phyloP scores from a whole-genome alignment of 352 stramenopile genomes.

The Phytophthora syringae region DNA sequence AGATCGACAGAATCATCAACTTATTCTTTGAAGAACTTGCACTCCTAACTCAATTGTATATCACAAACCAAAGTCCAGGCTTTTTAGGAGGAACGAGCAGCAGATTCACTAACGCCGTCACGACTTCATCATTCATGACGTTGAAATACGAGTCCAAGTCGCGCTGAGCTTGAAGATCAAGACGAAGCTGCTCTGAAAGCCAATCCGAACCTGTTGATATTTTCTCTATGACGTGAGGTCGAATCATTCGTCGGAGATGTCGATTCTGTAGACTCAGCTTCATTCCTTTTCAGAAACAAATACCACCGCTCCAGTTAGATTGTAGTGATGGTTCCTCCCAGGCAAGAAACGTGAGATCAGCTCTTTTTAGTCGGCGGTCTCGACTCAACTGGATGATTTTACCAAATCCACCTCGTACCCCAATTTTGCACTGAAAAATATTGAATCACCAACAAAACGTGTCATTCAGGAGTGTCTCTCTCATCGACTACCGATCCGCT shows the following conservation, averaged over 20 bases:
- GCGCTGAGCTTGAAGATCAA: conserved; percentile 33
- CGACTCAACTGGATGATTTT: too few relatives aligned
- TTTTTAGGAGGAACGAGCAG: conserved; percentile 47
- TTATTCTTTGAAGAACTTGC: neutral
- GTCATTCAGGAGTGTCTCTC: too few relatives aligned
- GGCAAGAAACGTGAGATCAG: conserved; percentile 49
- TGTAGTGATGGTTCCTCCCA: conserved; percentile 43
- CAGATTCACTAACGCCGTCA: conserved; percentile 48
- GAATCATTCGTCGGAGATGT: neutral
- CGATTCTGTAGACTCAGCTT: neutral
- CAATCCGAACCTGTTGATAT: neutral
- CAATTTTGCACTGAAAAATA: too few relatives aligned
- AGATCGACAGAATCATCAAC: conserved; percentile 3
- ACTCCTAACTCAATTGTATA: conserved; percentile 19
- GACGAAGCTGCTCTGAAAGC: conserved; percentile 23
- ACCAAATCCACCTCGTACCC: too few relatives aligned
- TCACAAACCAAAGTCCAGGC: conserved; percentile 53
- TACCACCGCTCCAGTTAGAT: conserved; percentile 60
- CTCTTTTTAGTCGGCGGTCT: too few relatives aligned
- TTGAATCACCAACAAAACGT: too few relatives aligned
- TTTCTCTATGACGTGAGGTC: neutral
- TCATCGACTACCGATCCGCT: too few relatives aligned
- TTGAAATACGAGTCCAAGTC: conserved; percentile 58
- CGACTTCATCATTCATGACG: conserved; percentile 42
- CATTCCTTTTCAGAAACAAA: conserved; percentile 19